phyloP scores from a whole-genome alignment of 2,329 filamentous ascomycete genomes.

The Aureobasidium sp. region DNA sequence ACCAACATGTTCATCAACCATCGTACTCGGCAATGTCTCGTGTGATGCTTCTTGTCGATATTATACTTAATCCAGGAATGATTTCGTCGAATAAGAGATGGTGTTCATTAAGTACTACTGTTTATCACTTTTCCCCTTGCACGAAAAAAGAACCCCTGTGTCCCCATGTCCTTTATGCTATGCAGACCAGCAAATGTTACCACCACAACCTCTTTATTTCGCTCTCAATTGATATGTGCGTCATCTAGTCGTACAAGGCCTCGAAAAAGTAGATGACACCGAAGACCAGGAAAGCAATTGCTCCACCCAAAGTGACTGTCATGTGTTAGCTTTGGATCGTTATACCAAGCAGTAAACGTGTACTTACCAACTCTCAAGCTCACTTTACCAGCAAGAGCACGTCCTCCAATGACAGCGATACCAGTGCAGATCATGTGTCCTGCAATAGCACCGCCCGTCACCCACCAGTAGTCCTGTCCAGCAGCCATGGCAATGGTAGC shows the following conservation, averaged over 20 bases:
- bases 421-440: conserved; percentile 88
- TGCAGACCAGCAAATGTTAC: conserved; percentile 6
- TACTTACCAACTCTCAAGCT: conserved; percentile 91
- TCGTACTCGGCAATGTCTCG: not conserved
- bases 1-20: not conserved
- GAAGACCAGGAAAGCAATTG: conserved; percentile 81
- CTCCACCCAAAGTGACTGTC: conserved; percentile 83
- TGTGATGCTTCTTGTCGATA: not conserved
- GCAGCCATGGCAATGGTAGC: conserved; percentile 98
- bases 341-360: not conserved
- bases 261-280: conserved; percentile 87
- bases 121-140: not conserved
- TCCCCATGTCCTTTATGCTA: conserved; percentile 6
- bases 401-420: conserved; percentile 81
- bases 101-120: conserved; percentile 4
- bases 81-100: not conserved
- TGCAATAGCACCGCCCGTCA: conserved; percentile 75
- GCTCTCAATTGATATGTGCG: not conserved
- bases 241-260: conserved; percentile 19
- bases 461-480: conserved; percentile 98
- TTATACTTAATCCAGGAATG: not conserved
- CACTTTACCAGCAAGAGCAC: conserved; percentile 85
- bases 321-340: conserved; percentile 22
- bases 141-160: not conserved
- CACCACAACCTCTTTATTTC: not conserved